phyloP scores from a whole-genome alignment of 768 basidiomycete genomes.

The Ephemerocybe angulata region DNA sequence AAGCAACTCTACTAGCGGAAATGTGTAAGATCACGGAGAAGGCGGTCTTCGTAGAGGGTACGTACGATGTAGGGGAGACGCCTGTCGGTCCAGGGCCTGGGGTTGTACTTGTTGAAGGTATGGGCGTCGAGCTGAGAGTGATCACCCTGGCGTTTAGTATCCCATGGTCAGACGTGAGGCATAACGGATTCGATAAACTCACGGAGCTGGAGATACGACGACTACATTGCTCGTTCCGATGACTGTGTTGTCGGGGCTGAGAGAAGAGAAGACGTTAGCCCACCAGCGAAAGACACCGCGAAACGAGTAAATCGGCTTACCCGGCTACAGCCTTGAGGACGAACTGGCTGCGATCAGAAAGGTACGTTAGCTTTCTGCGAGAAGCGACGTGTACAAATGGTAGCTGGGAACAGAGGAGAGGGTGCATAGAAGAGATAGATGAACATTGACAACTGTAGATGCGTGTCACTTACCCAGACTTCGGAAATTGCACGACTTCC shows the following conservation, averaged over 20 bases:
- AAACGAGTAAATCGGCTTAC: background rate
- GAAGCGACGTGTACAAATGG: too few species aligned
- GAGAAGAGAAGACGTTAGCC: background rate
- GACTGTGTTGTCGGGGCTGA: too few species aligned
- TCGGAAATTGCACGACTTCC: slow-evolving; percentile 1
- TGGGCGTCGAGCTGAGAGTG: background rate
- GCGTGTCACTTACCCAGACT: slow-evolving; percentile 1
- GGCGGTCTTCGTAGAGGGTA: background rate
- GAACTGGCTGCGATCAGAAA: too few species aligned
- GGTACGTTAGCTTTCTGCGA: too few species aligned
- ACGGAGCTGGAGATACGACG: background rate
- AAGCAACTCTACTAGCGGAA: background rate
- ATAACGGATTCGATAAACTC: background rate
- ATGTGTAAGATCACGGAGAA: background rate
- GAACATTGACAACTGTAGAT: background rate
- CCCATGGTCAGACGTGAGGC: background rate
- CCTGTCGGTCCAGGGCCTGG: background rate
- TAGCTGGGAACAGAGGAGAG: background rate
- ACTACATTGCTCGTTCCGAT: too few species aligned
- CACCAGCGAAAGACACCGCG: background rate
- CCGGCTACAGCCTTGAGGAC: slow-evolving; percentile 6
- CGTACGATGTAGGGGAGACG: background rate
- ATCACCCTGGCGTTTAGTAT: background rate
- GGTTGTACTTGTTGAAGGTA: background rate
- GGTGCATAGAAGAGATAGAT: background rate